phyloP scores from a whole-genome alignment of 306 rosid species.

The Luffa acutangula region DNA sequence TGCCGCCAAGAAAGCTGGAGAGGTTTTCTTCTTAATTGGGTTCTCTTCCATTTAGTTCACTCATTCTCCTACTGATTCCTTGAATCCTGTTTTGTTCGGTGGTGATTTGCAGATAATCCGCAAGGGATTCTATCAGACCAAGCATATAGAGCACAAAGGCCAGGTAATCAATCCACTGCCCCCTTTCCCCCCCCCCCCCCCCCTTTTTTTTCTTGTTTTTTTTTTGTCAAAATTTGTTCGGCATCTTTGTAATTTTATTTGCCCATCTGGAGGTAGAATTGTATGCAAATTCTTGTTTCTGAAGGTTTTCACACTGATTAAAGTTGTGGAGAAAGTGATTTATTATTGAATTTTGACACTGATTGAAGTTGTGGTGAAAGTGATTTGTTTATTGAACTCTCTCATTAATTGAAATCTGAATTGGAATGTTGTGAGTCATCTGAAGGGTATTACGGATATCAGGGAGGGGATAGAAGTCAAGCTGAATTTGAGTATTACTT shows the following conservation, averaged over 20 bases:
- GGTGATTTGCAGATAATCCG: conserved; percentile 51
- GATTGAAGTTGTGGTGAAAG: not conserved
- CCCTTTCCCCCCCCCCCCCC: not conserved
- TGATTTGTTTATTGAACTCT: not conserved
- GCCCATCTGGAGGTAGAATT: not conserved
- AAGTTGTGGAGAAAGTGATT: not conserved
- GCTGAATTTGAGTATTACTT: not conserved
- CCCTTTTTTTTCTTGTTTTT: not conserved
- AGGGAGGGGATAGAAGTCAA: not conserved
- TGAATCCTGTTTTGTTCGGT: not conserved
- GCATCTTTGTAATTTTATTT: not conserved
- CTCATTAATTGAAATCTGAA: not conserved
- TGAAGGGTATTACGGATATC: not conserved
- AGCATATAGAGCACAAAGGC: conserved; percentile 82
- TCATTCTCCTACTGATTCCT: not conserved
- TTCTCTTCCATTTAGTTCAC: not conserved
- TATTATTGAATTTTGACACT: not conserved
- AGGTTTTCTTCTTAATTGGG: conserved; percentile 23
- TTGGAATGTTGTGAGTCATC: not conserved
- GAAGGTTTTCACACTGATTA: not conserved
- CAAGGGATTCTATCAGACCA: conserved; percentile 59
- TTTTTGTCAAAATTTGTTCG: not conserved
- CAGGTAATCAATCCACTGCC: conserved; percentile 25
- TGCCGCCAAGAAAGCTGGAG: conserved; percentile 78
- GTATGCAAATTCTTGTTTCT: not conserved